These are phyloP conservation scores for Melastoma candidum DNA, from an alignment of 441 rosid genomes.

Conservation along the genomic window DNA sequence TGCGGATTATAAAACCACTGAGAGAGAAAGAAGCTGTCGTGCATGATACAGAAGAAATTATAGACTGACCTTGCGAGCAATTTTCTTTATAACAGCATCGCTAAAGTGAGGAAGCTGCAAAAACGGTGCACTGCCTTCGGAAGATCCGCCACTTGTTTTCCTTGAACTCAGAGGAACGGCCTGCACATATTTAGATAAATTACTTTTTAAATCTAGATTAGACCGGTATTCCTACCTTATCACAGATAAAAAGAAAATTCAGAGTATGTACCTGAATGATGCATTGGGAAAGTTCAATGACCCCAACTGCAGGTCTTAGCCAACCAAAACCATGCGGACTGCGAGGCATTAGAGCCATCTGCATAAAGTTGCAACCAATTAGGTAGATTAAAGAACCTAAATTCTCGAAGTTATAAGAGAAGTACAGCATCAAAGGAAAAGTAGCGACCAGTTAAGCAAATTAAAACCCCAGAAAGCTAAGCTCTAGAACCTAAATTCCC, in stretches of 20 bases:
- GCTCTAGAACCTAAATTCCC: no score
- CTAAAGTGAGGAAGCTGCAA: slow-evolving; percentile 90
- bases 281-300: slow-evolving; percentile 90
- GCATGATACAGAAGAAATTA: not conserved
- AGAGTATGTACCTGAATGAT: slow-evolving; percentile 61
- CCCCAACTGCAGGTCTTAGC: slow-evolving; percentile 96
- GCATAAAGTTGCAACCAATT: slow-evolving; percentile 15
- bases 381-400: no score
- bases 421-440: not conserved
- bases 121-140: slow-evolving; percentile 87
- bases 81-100: slow-evolving; percentile 65
- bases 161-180: slow-evolving; percentile 97
- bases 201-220: no score
- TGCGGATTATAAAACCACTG: no score
- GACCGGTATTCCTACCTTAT: not conserved
- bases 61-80: slow-evolving; percentile 74
- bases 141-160: slow-evolving; percentile 74
- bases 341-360: slow-evolving; percentile 95
- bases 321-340: slow-evolving; percentile 93
- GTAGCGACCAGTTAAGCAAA: no score
- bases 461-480: no score
- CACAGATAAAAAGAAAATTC: not conserved
- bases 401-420: not conserved
- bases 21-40: not conserved
- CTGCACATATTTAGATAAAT: slow-evolving; percentile 27